Base-by-base conservation (phyloP, 768 basidiomycete genomes). In the Pleurotus sapidus region DNA sequence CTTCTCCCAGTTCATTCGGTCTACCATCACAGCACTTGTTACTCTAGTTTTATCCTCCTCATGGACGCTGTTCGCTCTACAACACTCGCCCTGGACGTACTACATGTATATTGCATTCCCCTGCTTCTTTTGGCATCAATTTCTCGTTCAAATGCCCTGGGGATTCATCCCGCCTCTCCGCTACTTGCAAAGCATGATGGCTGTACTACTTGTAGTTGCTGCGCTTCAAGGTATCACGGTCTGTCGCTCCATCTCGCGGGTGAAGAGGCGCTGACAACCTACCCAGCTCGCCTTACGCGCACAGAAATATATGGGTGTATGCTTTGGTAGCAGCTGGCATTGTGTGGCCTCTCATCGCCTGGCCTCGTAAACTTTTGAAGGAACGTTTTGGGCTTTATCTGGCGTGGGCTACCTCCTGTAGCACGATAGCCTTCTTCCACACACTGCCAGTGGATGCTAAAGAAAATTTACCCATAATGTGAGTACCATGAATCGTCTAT, bases 21-120 rank as follows among this genome's bases (percentile, higher is more conserved):
- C 39, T 20, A 15, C 61, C 39, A 27, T 69, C 38, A 61, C 65
- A 55, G 18, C 38, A 38, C 3, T 60, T 61, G 64, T 72, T 63
- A 59, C 59, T 34, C 20, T 63, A 47, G 49, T 63, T 3, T 42
- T 81, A 5, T 25, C 70, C 8, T 68, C 64, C 2, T 83, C 79
- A 49, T 84, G 80, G 73, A 56, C 53, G 0, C 63, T 79, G 9
- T 90, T 92, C 65, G 74, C 74, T 40, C 43, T 85, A 17, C 89
- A 93, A 64, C 72, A 68, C 20, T 83, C 86, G 0, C 88, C 91
- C 0, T 82, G 77, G 80, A 84, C 84, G 3, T 89, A 90, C 64
- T 93, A 88, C 65, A 57, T 89, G 43, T 95, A 95, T 64, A 77
- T 86, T 37, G 65, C 78, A 3, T 93, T 93, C 60, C 89, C 92